Base-by-base conservation (phyloP, 2,329 filamentous ascomycete genomes). In the Dichotomopilus funicola region DNA sequence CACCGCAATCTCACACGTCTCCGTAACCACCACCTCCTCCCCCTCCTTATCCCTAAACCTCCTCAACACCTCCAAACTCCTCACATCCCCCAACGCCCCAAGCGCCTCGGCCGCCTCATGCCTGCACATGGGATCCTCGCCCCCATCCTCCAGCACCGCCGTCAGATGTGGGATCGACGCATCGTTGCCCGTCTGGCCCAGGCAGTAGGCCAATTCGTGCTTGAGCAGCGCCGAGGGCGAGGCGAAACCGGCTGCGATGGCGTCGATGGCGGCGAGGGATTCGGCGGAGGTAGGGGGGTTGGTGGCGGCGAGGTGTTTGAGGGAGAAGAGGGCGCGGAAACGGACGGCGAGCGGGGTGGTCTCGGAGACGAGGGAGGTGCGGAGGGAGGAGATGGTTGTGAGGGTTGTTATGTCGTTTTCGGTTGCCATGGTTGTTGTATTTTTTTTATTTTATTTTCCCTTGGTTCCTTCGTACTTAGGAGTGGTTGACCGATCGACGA, bases 1-100 rank as follows among this genome's bases (percentile, higher is more conserved):
- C 55, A 97, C 88, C 5, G 95, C 92, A 68, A 99, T 94, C 69
- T 99, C 94, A 70, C 94, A 99, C 0, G 94, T 99, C 78, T 99
- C 91, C 43, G 82, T 82, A n/a, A 99, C 85, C 41, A 91, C 88
- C 34, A 87, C 83, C 37, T 85, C 80, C 73, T 97, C 91, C 13
- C 81, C 83, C 59, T 78, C 73, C 60, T 89, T 83, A 68, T 96
- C 88, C 60, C 89, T 81, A 67, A 90, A 82, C 61, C 82, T 72
- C 68, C 79, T 82, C 62, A 99, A 74, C 37, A 97, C 72, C 2
- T 83, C 82, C 67, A 99, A 70, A 67, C 89, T 91, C 4, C 79
- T 80, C 35, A 77, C 73, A 68, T 92, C 85, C 4, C 89, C 90
- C 59, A 99, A 75, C 9, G 94, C 94, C 10, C 90, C 94, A 11